Percentiles rank a stretch among this genome's conserved stretches.
Conservation (phyloP, 2,329 filamentous ascomycete species). For the Sporothrix pseudoabietina region DNA sequence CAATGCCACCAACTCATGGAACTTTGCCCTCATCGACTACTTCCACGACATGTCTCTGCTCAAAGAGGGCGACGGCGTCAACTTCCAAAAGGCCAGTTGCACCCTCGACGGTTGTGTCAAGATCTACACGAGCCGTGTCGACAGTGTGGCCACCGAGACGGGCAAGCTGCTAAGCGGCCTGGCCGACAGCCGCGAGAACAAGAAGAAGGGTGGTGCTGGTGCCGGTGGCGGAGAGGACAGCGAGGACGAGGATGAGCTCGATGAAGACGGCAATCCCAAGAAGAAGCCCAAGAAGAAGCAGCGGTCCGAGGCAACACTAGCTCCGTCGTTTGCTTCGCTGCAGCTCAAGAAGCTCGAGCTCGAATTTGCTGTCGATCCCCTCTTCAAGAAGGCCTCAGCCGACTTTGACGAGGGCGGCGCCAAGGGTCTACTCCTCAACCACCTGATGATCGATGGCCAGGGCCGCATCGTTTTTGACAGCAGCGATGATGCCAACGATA, state of each 20-base stretch:
- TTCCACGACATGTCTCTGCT: constrained; percentile 98
- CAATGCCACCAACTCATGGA: constrained; percentile 98
- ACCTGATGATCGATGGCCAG: constrained; percentile 89
- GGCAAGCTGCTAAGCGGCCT: constrained; percentile 91
- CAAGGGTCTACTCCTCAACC: constrained; percentile 91
- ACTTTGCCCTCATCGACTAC: constrained; percentile 99
- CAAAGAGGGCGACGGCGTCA: constrained; percentile 94
- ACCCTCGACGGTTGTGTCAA: constrained; percentile 98
- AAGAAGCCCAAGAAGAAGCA: constrained; percentile 78
- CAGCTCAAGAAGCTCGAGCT: constrained; percentile 97
- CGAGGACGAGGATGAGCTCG: constrained; percentile 57
- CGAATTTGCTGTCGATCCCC: constrained; percentile 91
- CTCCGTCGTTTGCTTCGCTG: constrained; percentile 80
- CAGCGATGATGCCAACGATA: constrained; percentile 76
- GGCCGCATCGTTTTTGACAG: constrained; percentile 98
- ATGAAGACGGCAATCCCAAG: constrained; percentile 51
- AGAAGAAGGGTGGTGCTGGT: constrained; percentile 68
- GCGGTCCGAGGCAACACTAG: constrained; percentile 85
- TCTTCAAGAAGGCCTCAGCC: constrained; percentile 99
- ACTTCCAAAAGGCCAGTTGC: constrained; percentile 98
- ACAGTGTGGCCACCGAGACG: constrained; percentile 96
- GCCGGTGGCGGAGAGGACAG: constrained; percentile 66
- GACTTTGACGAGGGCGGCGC: constrained; percentile 98
- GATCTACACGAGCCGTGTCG: constrained; percentile 97
- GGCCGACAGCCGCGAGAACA: constrained; percentile 80